A percentile compares a stretch with the other conserved stretches of the same genome.
These are phyloP conservation scores for Immersiella caudata DNA, from an alignment of 495 filamentous ascomycete species.

Conservation along the genomic window DNA sequence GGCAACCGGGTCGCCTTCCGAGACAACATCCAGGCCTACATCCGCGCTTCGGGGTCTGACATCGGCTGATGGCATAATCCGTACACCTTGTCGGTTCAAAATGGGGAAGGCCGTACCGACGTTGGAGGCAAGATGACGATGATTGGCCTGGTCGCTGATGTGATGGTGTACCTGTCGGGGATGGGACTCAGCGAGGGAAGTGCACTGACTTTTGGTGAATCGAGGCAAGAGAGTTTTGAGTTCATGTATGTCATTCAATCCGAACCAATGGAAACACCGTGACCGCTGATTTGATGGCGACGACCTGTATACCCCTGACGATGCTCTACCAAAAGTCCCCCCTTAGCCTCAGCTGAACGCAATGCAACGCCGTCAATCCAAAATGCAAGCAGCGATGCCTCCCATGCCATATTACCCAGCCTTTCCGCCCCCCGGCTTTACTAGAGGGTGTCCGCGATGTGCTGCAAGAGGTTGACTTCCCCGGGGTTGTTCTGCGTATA, in stretches of 20 bases:
- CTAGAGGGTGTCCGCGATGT: background rate
- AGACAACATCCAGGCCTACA: too few relatives aligned
- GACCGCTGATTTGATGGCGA: too few relatives aligned
- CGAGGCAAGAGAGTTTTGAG: too few relatives aligned
- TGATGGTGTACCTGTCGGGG: background rate
- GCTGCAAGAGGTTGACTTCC: constrained; percentile 3
- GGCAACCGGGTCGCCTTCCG: too few relatives aligned
- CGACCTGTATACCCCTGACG: too few relatives aligned
- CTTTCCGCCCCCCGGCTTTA: background rate
- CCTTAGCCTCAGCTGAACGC: background rate
- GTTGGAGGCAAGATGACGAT: background rate
- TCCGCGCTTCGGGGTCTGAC: too few relatives aligned
- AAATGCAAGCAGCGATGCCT: background rate
- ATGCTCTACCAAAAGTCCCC: too few relatives aligned
- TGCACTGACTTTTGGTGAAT: too few relatives aligned
- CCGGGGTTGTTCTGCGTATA: constrained; percentile 13
- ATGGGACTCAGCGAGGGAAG: background rate
- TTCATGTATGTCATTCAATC: too few relatives aligned
- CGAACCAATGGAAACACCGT: too few relatives aligned
- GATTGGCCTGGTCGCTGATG: background rate
- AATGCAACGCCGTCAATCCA: background rate
- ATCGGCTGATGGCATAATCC: background rate
- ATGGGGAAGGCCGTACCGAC: background rate
- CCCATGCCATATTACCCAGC: background rate
- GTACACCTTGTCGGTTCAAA: background rate